Conservation (phyloP, 2,329 filamentous ascomycete genomes). For the Talaromyces sp. region DNA sequence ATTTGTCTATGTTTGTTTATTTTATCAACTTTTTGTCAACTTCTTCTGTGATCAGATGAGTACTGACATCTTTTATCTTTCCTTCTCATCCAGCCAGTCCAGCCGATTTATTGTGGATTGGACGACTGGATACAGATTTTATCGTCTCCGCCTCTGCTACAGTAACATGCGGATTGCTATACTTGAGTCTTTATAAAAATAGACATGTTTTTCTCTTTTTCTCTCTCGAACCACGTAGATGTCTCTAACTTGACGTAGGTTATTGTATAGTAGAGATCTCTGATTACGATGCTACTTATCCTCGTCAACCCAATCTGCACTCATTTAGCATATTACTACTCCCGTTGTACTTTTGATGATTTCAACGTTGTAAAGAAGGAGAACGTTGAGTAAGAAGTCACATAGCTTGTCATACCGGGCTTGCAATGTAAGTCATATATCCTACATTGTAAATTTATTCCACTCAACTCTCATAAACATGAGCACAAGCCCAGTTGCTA, state of each 20-base stretch:
- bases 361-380: too few species aligned
- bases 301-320: too few species aligned
- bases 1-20: constrained; percentile 5
- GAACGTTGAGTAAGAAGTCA: too few species aligned
- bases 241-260: neutral
- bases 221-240: neutral
- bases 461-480: too few species aligned
- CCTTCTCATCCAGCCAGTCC: neutral
- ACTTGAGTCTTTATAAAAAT: constrained; percentile 10
- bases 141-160: constrained; percentile 15
- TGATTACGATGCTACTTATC: neutral
- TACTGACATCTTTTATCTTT: neutral
- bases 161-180: constrained; percentile 16
- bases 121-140: neutral
- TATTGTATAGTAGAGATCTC: neutral
- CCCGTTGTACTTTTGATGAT: too few species aligned
- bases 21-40: neutral
- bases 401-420: too few species aligned
- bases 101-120: neutral
- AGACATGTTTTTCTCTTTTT: constrained; percentile 3
- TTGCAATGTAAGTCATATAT: too few species aligned
- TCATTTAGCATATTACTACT: too few species aligned
- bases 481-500: too few species aligned
- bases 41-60: neutral
- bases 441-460: too few species aligned